These are phyloP conservation scores for Silene uniflora DNA, from an alignment of 148 eudicot genomes.

Conservation along the genomic window DNA sequence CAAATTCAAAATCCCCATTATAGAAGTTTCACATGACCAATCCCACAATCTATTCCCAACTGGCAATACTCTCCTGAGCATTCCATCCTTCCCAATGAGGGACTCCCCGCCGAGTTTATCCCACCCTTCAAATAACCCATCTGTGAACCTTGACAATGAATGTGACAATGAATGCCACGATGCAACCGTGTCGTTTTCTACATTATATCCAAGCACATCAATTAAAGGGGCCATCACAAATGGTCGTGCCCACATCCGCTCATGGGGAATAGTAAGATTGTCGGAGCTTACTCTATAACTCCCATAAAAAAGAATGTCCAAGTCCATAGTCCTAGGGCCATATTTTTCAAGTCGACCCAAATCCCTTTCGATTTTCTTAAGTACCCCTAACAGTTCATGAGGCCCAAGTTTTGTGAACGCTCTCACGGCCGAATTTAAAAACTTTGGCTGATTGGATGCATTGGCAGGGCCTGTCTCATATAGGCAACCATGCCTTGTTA, in stretches of 20 bases:
- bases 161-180: slow-evolving; percentile 45
- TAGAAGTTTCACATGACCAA: slow-evolving; percentile 64
- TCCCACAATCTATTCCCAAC: slow-evolving; percentile 64
- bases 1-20: slow-evolving; percentile 84
- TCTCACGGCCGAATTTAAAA: slow-evolving; percentile 91
- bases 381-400: slow-evolving; percentile 52
- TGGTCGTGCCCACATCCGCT: slow-evolving; percentile 91
- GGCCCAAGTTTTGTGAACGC: slow-evolving; percentile 74
- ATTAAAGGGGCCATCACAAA: slow-evolving; percentile 88
- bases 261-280: slow-evolving; percentile 71
- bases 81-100: slow-evolving; percentile 74
- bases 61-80: slow-evolving; percentile 71
- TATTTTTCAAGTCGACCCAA: slow-evolving; percentile 81
- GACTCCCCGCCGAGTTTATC: slow-evolving; percentile 88
- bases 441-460: slow-evolving; percentile 77
- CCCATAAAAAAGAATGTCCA: slow-evolving; percentile 83
- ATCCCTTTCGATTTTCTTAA: slow-evolving; percentile 84
- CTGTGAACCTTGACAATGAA: slow-evolving; percentile 12
- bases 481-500: slow-evolving; percentile 70
- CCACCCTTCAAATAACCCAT: slow-evolving; percentile 80
- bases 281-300: slow-evolving; percentile 54
- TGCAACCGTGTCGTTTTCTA: slow-evolving; percentile 54
- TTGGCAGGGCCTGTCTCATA: slow-evolving; percentile 98
- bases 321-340: slow-evolving; percentile 86
- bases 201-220: slow-evolving; percentile 58